Evolutionary conservation across 2,329 filamentous ascomycete species (phyloP).

Genomic region (Colletotrichum tabaci): DNA sequence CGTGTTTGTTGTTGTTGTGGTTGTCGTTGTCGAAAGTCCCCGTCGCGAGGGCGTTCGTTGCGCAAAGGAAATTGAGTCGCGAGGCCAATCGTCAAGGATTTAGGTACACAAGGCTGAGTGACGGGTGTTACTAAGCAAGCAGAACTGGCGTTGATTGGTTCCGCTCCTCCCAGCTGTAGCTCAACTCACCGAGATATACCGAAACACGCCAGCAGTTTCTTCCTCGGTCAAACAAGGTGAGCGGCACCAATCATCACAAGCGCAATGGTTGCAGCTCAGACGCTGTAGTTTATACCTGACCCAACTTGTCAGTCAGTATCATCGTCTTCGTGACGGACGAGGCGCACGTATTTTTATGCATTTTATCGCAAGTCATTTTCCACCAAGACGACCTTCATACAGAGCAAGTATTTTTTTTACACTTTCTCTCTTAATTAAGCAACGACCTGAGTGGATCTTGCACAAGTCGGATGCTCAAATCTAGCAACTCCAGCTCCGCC

Average conservation of each 20-base stretch:
- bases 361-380: no score
- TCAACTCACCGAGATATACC: slow-evolving; percentile 16
- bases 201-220: no score
- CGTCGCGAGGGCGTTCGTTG: slow-evolving; percentile 38
- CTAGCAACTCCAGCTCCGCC: neutral
- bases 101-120: slow-evolving; percentile 35
- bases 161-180: neutral
- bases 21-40: slow-evolving; percentile 11
- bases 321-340: neutral
- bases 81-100: slow-evolving; percentile 37
- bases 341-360: no score
- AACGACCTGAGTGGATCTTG: no score
- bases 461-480: neutral
- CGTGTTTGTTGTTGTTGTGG: neutral
- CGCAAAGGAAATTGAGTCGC: slow-evolving; percentile 9
- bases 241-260: neutral
- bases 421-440: no score
- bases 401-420: no score
- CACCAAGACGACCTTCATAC: no score
- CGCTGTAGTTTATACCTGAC: neutral
- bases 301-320: neutral
- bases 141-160: slow-evolving; percentile 13
- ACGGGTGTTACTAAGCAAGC: slow-evolving; percentile 15
- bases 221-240: neutral
- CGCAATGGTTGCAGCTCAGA: neutral